A percentile compares a stretch with the other conserved stretches of the same genome.
phyloP scores from a whole-genome alignment of 2,329 filamentous ascomycete genomes.

The Fusarium sp. region DNA sequence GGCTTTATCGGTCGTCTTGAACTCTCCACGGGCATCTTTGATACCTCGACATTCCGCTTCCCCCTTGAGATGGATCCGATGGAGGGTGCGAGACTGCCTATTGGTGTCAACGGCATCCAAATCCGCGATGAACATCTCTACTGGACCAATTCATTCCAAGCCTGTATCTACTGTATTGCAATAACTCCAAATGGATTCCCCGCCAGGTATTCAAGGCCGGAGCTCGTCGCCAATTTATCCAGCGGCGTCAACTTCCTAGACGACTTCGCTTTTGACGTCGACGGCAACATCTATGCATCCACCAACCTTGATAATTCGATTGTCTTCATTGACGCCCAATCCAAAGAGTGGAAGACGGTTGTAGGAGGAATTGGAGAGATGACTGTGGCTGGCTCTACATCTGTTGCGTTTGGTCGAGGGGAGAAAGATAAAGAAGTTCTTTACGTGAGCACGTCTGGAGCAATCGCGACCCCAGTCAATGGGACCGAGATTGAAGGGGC shows the following conservation, averaged over 20 bases:
- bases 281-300: conserved; percentile 33
- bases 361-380: conserved; percentile 18
- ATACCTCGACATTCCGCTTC: conserved; percentile 19
- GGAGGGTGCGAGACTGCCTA: not conserved
- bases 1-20: conserved; percentile 16
- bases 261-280: conserved; percentile 35
- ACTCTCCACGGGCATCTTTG: conserved; percentile 3
- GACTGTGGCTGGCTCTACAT: conserved; percentile 38
- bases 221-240: conserved; percentile 35
- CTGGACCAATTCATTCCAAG: conserved; percentile 25
- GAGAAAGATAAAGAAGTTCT: conserved; percentile 11
- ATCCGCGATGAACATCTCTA: conserved; percentile 23
- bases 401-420: conserved; percentile 28
- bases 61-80: conserved; percentile 16
- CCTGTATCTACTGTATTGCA: conserved; percentile 24
- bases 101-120: conserved; percentile 35
- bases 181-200: conserved; percentile 22
- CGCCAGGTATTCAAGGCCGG: conserved; percentile 12
- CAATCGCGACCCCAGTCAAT: conserved; percentile 23
- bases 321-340: conserved; percentile 18
- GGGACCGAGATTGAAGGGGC: conserved; percentile 30
- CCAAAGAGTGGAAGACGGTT: conserved; percentile 21
- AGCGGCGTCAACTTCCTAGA: conserved; percentile 24
- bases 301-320: conserved; percentile 39
- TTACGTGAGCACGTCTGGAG: conserved; percentile 32